A percentile compares a stretch with the other conserved stretches of the same genome.
These are phyloP conservation scores for Seiridium cupressi DNA, from an alignment of 2,329 filamentous ascomycete species.

Conservation along the genomic window DNA sequence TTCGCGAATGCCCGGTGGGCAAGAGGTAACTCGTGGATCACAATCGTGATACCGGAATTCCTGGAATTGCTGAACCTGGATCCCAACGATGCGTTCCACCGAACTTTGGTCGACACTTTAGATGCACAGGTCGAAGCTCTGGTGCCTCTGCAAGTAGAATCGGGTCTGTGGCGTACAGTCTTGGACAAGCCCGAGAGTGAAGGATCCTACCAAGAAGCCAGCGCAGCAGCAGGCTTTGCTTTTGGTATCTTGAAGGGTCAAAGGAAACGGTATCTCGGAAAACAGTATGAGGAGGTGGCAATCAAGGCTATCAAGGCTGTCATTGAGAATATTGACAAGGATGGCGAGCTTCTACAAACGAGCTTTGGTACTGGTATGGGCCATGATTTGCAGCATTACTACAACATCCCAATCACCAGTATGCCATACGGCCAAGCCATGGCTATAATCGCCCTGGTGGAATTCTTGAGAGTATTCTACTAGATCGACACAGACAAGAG, in stretches of 20 bases:
- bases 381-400: slow-evolving; percentile 70
- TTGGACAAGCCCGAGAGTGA: slow-evolving; percentile 64
- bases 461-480: slow-evolving; percentile 63
- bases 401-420: slow-evolving; percentile 71
- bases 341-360: slow-evolving; percentile 70
- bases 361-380: slow-evolving; percentile 83
- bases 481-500: slow-evolving; percentile 9
- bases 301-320: slow-evolving; percentile 67
- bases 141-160: slow-evolving; percentile 53
- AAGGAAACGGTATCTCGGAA: slow-evolving; percentile 66
- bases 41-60: slow-evolving; percentile 81
- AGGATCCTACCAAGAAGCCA: slow-evolving; percentile 74
- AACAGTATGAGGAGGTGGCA: slow-evolving; percentile 59
- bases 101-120: slow-evolving; percentile 60
- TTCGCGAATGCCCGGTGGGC: slow-evolving; percentile 59
- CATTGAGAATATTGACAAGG: slow-evolving; percentile 60
- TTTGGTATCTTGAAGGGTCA: slow-evolving; percentile 76
- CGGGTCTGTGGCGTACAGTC: slow-evolving; percentile 73
- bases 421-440: slow-evolving; percentile 87
- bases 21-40: slow-evolving; percentile 70
- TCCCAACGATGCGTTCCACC: slow-evolving; percentile 60
- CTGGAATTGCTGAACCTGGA: slow-evolving; percentile 68
- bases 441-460: slow-evolving; percentile 78
- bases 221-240: slow-evolving; percentile 77
- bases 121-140: slow-evolving; percentile 69